phyloP scores from a whole-genome alignment of 352 stramenopile species.

The Pythium biforme region DNA sequence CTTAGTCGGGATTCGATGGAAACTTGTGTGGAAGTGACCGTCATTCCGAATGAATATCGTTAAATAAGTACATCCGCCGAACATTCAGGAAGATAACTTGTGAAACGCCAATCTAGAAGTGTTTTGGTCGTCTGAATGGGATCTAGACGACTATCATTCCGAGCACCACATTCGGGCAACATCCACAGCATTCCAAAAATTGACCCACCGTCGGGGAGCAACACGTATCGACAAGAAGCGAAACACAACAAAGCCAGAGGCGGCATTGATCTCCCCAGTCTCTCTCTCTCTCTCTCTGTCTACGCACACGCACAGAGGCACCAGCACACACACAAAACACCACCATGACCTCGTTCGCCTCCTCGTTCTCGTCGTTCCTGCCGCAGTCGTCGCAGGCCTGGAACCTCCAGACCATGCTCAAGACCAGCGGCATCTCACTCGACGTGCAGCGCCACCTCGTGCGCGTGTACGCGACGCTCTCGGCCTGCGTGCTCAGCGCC shows the following conservation, averaged over 20 bases:
- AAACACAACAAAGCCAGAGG: too few species aligned
- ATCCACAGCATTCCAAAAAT: neutral
- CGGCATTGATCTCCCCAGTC: too few species aligned
- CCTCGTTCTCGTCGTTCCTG: slow-evolving; percentile 22
- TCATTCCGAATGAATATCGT: neutral
- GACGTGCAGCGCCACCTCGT: slow-evolving; percentile 69
- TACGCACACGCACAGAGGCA: neutral
- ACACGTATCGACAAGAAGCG: neutral
- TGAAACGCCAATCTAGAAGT: neutral
- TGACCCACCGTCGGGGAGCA: neutral
- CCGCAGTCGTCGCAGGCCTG: slow-evolving; percentile 30
- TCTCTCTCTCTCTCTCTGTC: neutral
- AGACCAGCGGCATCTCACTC: slow-evolving; percentile 65
- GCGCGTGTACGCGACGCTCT: slow-evolving; percentile 70
- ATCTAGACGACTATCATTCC: slow-evolving; percentile 17
- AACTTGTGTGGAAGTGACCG: neutral
- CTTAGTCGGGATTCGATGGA: slow-evolving; percentile 16
- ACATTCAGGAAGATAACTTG: neutral
- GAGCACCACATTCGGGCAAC: neutral
- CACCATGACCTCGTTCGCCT: slow-evolving; percentile 19
- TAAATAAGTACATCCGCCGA: neutral
- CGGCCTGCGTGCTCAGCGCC: slow-evolving; percentile 53
- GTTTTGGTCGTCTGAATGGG: neutral
- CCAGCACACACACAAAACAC: too few species aligned
- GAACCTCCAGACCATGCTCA: slow-evolving; percentile 61